Conservation (phyloP, 2,329 filamentous ascomycete species). For the Dactylellina parvicollis region DNA sequence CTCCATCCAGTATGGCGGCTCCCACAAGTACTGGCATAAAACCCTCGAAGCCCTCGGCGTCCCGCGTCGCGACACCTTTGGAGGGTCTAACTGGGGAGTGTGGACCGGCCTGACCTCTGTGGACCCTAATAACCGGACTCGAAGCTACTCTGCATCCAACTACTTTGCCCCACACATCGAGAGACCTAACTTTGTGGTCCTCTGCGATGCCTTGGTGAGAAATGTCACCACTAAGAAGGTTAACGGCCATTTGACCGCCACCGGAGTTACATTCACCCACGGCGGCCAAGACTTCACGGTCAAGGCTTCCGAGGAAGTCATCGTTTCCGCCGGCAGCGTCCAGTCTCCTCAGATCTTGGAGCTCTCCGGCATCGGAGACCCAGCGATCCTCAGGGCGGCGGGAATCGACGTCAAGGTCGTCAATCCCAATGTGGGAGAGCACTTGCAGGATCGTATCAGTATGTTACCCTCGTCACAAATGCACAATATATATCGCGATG, state of each 20-base stretch:
- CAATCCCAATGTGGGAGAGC: constrained; percentile 64
- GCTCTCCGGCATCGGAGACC: constrained; percentile 70
- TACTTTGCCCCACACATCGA: constrained; percentile 61
- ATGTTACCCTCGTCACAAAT: constrained; percentile 58
- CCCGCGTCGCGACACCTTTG: constrained; percentile 60
- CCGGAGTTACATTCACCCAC: constrained; percentile 63
- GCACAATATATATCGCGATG: neutral
- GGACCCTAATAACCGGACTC: constrained; percentile 59
- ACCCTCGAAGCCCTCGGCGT: constrained; percentile 62
- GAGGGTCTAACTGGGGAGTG: constrained; percentile 62
- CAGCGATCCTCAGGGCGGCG: constrained; percentile 62
- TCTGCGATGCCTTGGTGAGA: constrained; percentile 64
- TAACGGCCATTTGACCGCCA: constrained; percentile 58
- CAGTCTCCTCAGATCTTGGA: constrained; percentile 70
- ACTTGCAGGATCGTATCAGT: constrained; percentile 64
- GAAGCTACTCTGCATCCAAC: constrained; percentile 63
- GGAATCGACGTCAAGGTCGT: constrained; percentile 63
- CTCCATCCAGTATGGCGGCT: constrained; percentile 61
- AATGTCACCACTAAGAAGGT: constrained; percentile 63
- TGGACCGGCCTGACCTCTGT: constrained; percentile 62
- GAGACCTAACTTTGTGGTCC: constrained; percentile 64
- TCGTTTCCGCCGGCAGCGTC: constrained; percentile 69
- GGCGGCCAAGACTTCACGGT: constrained; percentile 57
- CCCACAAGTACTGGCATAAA: constrained; percentile 64
- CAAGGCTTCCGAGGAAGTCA: constrained; percentile 65